These are phyloP conservation scores for Digitaria exilis DNA, from an alignment of 202 grass and related monocot species.

Conservation along the genomic window DNA sequence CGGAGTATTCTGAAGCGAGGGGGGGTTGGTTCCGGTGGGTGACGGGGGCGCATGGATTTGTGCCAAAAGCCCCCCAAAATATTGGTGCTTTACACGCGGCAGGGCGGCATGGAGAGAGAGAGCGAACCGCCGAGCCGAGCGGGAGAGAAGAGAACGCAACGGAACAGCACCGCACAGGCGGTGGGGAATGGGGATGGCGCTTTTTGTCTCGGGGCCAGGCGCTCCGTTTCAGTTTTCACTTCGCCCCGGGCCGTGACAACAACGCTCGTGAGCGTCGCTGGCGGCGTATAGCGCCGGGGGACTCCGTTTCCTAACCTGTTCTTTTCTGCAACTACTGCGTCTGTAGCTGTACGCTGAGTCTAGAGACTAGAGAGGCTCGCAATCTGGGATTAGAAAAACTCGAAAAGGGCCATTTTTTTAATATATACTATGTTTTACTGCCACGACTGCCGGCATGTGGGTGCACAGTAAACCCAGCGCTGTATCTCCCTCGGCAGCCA, in stretches of 20 bases:
- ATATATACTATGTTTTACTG: too few relatives aligned
- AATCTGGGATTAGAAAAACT: neutral
- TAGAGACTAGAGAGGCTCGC: too few relatives aligned
- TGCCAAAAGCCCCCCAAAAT: constrained; percentile 35
- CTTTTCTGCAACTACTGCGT: neutral
- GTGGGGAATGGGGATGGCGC: neutral
- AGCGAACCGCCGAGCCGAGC: neutral
- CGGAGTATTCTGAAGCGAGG: neutral
- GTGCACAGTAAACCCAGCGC: neutral
- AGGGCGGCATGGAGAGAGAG: constrained; percentile 9
- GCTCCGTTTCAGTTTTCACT: neutral
- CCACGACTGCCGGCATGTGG: neutral
- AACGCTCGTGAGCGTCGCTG: constrained; percentile 18
- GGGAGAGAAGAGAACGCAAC: neutral
- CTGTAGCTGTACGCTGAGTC: neutral
- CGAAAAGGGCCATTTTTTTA: neutral
- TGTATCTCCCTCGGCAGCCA: neutral
- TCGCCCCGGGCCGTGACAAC: constrained; percentile 6
- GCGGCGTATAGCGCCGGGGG: neutral
- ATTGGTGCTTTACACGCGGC: constrained; percentile 3
- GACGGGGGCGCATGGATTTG: constrained; percentile 43
- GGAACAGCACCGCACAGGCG: too few relatives aligned
- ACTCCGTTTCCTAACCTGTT: neutral
- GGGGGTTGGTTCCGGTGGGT: neutral
- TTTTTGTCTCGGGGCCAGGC: constrained; percentile 27